Evolutionary conservation across 179 eudicot species (phyloP).

Genomic region (Patellifolia procumbens): DNA sequence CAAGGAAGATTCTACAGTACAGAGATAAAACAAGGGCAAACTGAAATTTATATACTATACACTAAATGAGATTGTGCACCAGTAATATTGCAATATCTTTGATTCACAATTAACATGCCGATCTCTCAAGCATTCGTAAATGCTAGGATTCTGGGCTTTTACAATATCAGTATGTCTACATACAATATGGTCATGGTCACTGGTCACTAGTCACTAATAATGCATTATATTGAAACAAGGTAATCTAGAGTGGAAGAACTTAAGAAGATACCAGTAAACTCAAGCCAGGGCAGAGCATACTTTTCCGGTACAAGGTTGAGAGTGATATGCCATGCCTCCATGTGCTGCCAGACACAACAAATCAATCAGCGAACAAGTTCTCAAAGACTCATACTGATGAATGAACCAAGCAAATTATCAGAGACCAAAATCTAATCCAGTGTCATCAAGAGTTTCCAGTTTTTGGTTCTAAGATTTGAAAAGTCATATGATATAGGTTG

Average conservation of each 20-base stretch:
- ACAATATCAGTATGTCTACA: neutral
- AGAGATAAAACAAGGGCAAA: neutral
- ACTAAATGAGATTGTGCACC: neutral
- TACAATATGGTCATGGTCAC: neutral
- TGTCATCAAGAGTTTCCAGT: too few species aligned
- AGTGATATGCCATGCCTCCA: slow-evolving; percentile 97
- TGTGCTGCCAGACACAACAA: slow-evolving; percentile 54
- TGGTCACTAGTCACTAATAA: neutral
- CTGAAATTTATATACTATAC: neutral
- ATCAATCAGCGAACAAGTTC: slow-evolving; percentile 12
- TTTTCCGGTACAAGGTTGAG: slow-evolving; percentile 84
- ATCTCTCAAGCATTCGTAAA: neutral
- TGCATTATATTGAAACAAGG: neutral
- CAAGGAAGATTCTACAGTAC: neutral
- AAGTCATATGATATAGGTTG: too few species aligned
- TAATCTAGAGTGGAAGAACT: neutral
- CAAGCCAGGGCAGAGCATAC: slow-evolving; percentile 73
- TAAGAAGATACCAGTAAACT: slow-evolving; percentile 74
- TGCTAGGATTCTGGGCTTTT: neutral
- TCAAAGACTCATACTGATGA: neutral
- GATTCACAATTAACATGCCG: neutral
- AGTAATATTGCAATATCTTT: neutral
- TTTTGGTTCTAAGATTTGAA: too few species aligned
- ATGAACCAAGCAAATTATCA: neutral
- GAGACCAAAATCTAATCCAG: too few species aligned